A percentile compares a stretch with the other conserved stretches of the same genome.
Conservation (phyloP, 2,329 filamentous ascomycete genomes). For the Apiospora saccharicola region DNA sequence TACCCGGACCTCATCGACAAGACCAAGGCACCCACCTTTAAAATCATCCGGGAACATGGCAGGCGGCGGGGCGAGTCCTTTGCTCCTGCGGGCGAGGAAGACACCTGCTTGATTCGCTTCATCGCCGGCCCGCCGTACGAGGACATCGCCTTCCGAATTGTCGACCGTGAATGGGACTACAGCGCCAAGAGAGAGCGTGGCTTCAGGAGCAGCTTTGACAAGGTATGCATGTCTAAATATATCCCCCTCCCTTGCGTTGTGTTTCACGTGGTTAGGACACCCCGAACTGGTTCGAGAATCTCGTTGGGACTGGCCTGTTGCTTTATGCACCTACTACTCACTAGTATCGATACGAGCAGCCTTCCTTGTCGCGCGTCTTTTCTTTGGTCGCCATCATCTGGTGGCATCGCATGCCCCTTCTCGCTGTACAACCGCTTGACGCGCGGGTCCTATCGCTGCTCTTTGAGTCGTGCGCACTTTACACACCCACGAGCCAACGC, state of each 20-base stretch:
- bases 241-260: conserved; percentile 30
- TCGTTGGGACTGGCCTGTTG: conserved; percentile 27
- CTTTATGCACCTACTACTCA: conserved; percentile 27
- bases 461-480: conserved; percentile 18
- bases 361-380: conserved; percentile 13
- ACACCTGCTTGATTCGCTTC: conserved; percentile 96
- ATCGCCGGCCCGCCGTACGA: conserved; percentile 95
- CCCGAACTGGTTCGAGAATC: conserved; percentile 21
- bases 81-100: conserved; percentile 91
- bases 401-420: conserved; percentile 24
- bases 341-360: conserved; percentile 21
- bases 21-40: conserved; percentile 91
- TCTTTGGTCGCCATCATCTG: not conserved
- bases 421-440: conserved; percentile 28
- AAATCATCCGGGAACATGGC: conserved; percentile 92
- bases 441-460: conserved; percentile 30
- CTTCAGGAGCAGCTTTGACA: conserved; percentile 96
- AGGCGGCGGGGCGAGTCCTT: conserved; percentile 90
- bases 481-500: not conserved
- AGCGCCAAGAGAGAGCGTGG: conserved; percentile 93
- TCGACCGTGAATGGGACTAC: conserved; percentile 99
- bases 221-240: conserved; percentile 66
- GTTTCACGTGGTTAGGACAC: conserved; percentile 30
- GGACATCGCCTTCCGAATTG: conserved; percentile 95
- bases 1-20: conserved; percentile 98